Percentiles rank a stretch among this genome's conserved stretches.
Evolutionary conservation across 1,284 basidiomycete genomes (phyloP).

Genomic region (Ustilago hordei): DNA sequence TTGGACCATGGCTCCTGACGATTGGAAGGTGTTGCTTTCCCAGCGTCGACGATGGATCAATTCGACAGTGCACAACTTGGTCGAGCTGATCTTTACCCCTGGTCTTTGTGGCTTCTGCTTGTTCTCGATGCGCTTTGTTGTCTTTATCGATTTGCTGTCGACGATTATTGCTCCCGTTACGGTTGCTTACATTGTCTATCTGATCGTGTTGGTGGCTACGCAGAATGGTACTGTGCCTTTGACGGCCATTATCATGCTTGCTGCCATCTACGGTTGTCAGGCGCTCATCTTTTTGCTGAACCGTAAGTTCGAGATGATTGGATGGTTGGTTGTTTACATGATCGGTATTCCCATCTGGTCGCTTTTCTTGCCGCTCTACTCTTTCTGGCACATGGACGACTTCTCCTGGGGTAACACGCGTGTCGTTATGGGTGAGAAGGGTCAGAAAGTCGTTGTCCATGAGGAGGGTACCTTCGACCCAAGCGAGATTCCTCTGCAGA

Average conservation of each 20-base stretch:
- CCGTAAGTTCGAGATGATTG: slow-evolving; percentile 69
- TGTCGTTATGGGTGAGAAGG: slow-evolving; percentile 91
- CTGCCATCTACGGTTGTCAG: slow-evolving; percentile 83
- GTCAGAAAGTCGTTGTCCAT: slow-evolving; percentile 85
- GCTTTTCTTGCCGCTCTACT: slow-evolving; percentile 92
- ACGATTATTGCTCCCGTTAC: slow-evolving; percentile 91
- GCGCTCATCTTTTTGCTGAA: slow-evolving; percentile 69
- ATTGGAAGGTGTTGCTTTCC: slow-evolving; percentile 93
- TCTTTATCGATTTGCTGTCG: slow-evolving; percentile 86
- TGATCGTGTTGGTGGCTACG: slow-evolving; percentile 63
- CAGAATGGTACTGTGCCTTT: slow-evolving; percentile 59
- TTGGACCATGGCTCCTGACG: slow-evolving; percentile 72
- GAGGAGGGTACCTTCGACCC: slow-evolving; percentile 96
- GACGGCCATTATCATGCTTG: slow-evolving; percentile 89
- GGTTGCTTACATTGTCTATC: slow-evolving; percentile 78
- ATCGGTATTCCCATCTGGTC: slow-evolving; percentile 90
- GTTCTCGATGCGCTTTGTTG: slow-evolving; percentile 96
- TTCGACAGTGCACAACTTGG: slow-evolving; percentile 96
- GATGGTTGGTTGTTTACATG: slow-evolving; percentile 66
- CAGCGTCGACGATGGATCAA: slow-evolving; percentile 99
- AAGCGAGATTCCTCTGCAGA: slow-evolving; percentile 94
- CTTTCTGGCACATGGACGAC: slow-evolving; percentile 99
- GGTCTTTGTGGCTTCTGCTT: slow-evolving; percentile 92
- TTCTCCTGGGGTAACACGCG: slow-evolving; percentile 94
- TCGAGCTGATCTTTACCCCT: slow-evolving; percentile 89